Evolutionary conservation across 2,329 filamentous ascomycete species (phyloP).

Genomic region (Arthrinium phaeospermum): DNA sequence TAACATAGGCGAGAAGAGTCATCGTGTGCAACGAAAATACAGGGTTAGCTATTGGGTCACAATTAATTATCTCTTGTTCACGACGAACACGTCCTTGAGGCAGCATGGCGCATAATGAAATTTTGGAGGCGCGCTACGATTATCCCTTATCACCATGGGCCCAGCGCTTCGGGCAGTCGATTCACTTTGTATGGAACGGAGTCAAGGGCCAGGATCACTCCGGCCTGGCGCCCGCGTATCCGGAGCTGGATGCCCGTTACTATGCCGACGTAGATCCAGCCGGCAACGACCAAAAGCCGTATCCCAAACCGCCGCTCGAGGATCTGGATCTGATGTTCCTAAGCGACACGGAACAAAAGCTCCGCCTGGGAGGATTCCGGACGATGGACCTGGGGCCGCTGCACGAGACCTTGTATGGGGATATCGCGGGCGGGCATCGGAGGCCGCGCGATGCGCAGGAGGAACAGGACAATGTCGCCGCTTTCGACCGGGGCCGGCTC

Average conservation of each 20-base stretch:
- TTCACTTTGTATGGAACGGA: background rate
- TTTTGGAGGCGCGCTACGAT: background rate
- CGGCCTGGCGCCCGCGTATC: background rate
- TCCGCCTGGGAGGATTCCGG: background rate
- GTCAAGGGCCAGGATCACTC: background rate
- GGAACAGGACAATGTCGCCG: background rate
- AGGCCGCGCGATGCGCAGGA: background rate
- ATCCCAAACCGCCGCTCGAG: background rate
- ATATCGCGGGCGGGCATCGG: background rate
- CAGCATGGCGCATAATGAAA: background rate
- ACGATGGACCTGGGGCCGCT: background rate
- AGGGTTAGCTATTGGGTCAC: background rate
- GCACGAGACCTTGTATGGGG: background rate
- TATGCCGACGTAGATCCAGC: background rate
- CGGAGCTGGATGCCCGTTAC: background rate
- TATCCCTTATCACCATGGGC: constrained; percentile 3
- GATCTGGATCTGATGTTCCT: background rate
- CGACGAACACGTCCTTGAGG: background rate
- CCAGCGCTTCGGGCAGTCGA: background rate
- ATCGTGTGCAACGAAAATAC: background rate
- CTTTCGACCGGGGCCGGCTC: background rate
- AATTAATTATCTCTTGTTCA: no score
- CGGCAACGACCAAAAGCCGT: background rate
- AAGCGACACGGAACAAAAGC: background rate
- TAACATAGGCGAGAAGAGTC: background rate